Conservation (phyloP, 2,329 filamentous ascomycete species). For the Aspergillaceae sp. region DNA sequence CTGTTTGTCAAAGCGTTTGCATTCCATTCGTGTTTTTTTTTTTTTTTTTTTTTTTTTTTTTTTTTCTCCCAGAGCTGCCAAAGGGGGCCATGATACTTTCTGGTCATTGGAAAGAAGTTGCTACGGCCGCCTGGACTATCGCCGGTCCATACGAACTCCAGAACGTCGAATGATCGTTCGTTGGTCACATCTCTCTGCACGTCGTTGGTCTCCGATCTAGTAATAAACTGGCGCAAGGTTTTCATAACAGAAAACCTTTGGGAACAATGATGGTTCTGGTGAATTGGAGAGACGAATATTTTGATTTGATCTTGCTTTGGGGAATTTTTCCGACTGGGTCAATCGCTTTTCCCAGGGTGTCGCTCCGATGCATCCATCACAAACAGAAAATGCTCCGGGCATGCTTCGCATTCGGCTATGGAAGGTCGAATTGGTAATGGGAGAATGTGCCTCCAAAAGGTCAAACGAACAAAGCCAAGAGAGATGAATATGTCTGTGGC, state of each 20-base stretch:
- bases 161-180: neutral
- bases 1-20: constrained; percentile 2
- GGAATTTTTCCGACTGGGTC: constrained; percentile 2
- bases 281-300: too few species aligned
- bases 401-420: neutral
- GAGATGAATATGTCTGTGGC: constrained; percentile 5
- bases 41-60: neutral
- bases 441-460: constrained; percentile 4
- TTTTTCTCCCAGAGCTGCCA: neutral
- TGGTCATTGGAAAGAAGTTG: neutral
- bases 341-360: constrained; percentile 2
- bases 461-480: constrained; percentile 6
- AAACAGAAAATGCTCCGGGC: too few species aligned
- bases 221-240: constrained; percentile 1
- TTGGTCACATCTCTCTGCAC: neutral
- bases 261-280: too few species aligned
- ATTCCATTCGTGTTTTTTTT: constrained; percentile 13
- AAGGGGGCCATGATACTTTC: neutral
- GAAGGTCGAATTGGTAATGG: constrained; percentile 4
- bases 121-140: neutral
- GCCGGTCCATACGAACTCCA: neutral
- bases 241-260: neutral
- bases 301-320: constrained; percentile 1
- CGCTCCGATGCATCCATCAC: neutral
- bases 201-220: neutral